A percentile compares a stretch with the other conserved stretches of the same genome.
These are phyloP conservation scores for Flagelloscypha sp. DNA, from an alignment of 768 basidiomycete species.

Conservation along the genomic window DNA sequence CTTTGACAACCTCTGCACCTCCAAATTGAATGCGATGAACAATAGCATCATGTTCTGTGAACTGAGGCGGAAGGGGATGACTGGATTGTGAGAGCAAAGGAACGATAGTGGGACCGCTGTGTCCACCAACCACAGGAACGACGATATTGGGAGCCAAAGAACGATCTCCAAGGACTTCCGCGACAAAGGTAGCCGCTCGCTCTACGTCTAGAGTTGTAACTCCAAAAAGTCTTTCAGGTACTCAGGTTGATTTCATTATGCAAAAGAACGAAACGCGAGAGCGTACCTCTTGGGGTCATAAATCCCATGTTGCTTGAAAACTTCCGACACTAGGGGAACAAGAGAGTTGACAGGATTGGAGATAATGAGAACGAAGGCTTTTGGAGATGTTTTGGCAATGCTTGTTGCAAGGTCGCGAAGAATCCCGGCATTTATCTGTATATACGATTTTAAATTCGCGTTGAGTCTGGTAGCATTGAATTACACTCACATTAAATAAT, in stretches of 20 bases:
- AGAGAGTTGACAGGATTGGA: slow-evolving; percentile 99
- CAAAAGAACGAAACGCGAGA: no score
- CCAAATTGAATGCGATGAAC: slow-evolving; percentile 95
- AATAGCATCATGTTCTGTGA: slow-evolving; percentile 67
- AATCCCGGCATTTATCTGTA: slow-evolving; percentile 97
- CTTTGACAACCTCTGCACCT: slow-evolving; percentile 97
- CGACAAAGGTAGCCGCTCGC: slow-evolving; percentile 87
- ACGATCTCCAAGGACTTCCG: slow-evolving; percentile 54
- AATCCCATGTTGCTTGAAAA: slow-evolving; percentile 85
- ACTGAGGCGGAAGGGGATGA: slow-evolving; percentile 62
- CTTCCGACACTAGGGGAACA: slow-evolving; percentile 92
- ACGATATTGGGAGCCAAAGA: slow-evolving; percentile 64
- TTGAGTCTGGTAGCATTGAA: no score
- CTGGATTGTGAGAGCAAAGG: slow-evolving; percentile 83
- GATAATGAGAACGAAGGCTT: slow-evolving; percentile 93
- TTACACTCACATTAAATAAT: slow-evolving; percentile 93
- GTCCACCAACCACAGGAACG: slow-evolving; percentile 89
- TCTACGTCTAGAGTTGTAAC: slow-evolving; percentile 98
- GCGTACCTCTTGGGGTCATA: slow-evolving; percentile 85
- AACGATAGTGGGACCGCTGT: slow-evolving; percentile 96
- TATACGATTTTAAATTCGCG: no score
- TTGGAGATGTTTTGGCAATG: slow-evolving; percentile 76
- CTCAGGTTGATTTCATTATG: no score
- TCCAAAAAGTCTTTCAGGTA: slow-evolving; percentile 91
- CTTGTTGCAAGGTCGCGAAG: slow-evolving; percentile 92